These are phyloP conservation scores for Tephrocybe sp. DNA, from an alignment of 768 basidiomycete genomes.

Conservation along the genomic window DNA sequence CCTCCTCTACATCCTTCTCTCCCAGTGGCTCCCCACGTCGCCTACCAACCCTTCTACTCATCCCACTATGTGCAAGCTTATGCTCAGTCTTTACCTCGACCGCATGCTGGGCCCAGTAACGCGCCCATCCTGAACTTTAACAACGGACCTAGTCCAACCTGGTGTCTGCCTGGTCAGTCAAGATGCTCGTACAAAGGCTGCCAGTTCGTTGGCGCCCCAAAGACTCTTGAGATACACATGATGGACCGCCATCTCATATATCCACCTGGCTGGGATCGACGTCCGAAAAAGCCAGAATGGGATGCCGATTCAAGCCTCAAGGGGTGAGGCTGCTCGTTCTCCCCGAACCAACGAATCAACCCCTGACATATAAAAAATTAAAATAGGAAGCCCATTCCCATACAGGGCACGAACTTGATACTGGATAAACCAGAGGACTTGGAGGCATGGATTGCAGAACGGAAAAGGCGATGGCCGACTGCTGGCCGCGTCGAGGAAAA, in stretches of 20 bases:
- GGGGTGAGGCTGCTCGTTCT: conserved; percentile 47
- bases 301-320: conserved; percentile 82
- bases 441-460: conserved; percentile 84
- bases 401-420: conserved; percentile 75
- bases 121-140: neutral
- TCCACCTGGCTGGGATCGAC: conserved; percentile 69
- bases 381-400: conserved; percentile 65
- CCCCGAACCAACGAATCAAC: conserved; percentile 4
- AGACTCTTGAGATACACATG: conserved; percentile 76
- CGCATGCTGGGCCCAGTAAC: conserved; percentile 2
- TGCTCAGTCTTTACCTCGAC: conserved; percentile 1
- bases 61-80: conserved; percentile 23
- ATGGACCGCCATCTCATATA: conserved; percentile 91
- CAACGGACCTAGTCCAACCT: conserved; percentile 25
- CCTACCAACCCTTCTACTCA: conserved; percentile 15
- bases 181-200: conserved; percentile 69
- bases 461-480: conserved; percentile 85
- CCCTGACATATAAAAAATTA: conserved; percentile 3
- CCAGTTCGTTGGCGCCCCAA: conserved; percentile 65
- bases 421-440: conserved; percentile 84
- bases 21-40: conserved; percentile 1
- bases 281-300: conserved; percentile 61
- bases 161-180: conserved; percentile 63
- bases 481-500: conserved; percentile 72
- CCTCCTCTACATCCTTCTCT: conserved; percentile 6